Evolutionary conservation across 148 eudicot species (phyloP).

Genomic region (Amaranthus palmeri): DNA sequence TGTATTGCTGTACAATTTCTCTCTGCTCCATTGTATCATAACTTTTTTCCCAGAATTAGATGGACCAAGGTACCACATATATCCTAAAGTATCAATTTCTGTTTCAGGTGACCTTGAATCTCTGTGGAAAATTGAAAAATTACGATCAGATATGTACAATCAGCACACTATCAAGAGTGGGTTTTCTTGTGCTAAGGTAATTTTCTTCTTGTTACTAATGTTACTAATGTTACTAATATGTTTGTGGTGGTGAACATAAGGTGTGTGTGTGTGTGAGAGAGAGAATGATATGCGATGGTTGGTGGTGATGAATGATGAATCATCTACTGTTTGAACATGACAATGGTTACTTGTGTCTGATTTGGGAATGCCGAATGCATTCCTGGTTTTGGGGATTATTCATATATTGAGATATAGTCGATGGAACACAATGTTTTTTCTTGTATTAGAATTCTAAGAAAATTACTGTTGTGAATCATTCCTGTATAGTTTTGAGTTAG

Average conservation of each 20-base stretch:
- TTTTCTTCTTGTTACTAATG: background rate
- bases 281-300: background rate
- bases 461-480: too few species aligned
- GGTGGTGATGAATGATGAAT: background rate
- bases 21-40: background rate
- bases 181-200: slow-evolving; percentile 86
- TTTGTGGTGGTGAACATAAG: background rate
- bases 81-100: background rate
- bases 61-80: background rate
- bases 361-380: background rate
- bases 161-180: slow-evolving; percentile 63
- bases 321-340: background rate
- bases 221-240: background rate
- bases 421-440: too few species aligned
- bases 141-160: slow-evolving; percentile 63
- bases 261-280: background rate
- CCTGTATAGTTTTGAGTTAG: too few species aligned
- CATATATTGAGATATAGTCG: too few species aligned
- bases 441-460: too few species aligned
- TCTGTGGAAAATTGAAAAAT: slow-evolving; percentile 77
- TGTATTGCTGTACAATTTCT: background rate
- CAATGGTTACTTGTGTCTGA: background rate
- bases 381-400: too few species aligned
- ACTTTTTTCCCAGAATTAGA: background rate
- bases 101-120: slow-evolving; percentile 69